These are phyloP conservation scores for Schwanniomyces pseudopolymorphus DNA, from an alignment of 805 yeast species.

Conservation along the genomic window DNA sequence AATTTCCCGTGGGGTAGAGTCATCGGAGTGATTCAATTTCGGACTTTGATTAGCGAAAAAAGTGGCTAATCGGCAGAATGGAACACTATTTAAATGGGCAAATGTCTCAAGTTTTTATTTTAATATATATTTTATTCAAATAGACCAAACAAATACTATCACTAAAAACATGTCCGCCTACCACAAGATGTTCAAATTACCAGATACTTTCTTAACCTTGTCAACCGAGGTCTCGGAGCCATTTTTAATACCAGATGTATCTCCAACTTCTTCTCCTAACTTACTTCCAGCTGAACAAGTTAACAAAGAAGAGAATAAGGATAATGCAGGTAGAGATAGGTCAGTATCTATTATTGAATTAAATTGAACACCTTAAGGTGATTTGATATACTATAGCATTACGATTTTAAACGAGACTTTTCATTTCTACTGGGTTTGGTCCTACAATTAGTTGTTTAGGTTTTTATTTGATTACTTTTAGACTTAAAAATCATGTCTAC, in stretches of 20 bases:
- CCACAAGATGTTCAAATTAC: conserved; percentile 4
- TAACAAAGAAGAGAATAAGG: not conserved
- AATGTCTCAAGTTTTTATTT: not conserved
- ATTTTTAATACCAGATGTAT: conserved; percentile 61
- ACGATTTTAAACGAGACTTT: not conserved
- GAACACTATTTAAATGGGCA: conserved; percentile 1
- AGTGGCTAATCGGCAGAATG: not conserved
- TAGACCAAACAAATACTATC: not conserved
- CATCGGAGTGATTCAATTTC: conserved; percentile 3
- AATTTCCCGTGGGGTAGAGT: conserved; percentile 2
- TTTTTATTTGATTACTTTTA: not conserved
- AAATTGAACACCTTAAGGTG: conserved; percentile 10
- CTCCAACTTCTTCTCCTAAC: conserved; percentile 50
- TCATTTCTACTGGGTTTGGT: not conserved
- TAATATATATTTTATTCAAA: not conserved
- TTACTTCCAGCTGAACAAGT: conserved; percentile 3
- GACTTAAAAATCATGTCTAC: not conserved
- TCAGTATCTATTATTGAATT: conserved; percentile 25
- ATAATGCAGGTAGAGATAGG: conserved; percentile 8
- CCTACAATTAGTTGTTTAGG: not conserved
- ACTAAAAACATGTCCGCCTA: not conserved
- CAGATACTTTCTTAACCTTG: conserved; percentile 45
- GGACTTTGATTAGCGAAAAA: conserved; percentile 2
- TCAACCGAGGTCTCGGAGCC: conserved; percentile 60
- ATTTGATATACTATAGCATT: not conserved